phyloP scores from a whole-genome alignment of 78 protist genomes.

The Planoprotostelium fungivorum region DNA sequence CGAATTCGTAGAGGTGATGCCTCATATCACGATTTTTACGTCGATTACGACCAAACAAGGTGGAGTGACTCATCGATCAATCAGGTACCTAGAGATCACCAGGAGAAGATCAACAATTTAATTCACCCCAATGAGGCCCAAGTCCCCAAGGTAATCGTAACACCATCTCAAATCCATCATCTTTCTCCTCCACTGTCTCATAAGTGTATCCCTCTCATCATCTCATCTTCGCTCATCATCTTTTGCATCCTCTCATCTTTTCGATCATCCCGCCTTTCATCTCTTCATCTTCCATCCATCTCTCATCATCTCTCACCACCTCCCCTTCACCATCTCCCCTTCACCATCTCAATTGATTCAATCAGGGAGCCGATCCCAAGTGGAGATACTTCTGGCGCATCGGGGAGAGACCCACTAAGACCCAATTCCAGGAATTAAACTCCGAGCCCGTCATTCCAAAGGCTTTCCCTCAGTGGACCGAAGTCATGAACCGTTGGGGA shows the following conservation, averaged over 20 bases:
- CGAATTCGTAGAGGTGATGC: slow-evolving; percentile 43
- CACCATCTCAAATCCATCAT: neutral
- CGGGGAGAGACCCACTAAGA: slow-evolving; percentile 75
- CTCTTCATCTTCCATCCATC: neutral
- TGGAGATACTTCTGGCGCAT: slow-evolving; percentile 89
- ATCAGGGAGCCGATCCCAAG: slow-evolving; percentile 78
- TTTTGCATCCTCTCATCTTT: neutral
- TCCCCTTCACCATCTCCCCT: neutral
- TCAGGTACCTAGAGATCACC: slow-evolving; percentile 52
- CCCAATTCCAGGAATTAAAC: slow-evolving; percentile 61
- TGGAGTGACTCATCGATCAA: slow-evolving; percentile 4
- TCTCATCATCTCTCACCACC: neutral
- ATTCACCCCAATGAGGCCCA: slow-evolving; percentile 60
- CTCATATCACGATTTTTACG: neutral
- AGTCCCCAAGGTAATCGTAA: slow-evolving; percentile 21
- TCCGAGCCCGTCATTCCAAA: slow-evolving; percentile 71
- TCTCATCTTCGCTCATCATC: no score
- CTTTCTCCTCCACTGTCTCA: neutral
- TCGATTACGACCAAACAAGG: neutral
- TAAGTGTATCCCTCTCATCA: no score
- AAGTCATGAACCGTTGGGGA: slow-evolving; percentile 68
- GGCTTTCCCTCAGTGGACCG: slow-evolving; percentile 57
- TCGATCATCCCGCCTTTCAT: slow-evolving; percentile 5
- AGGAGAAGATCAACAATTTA: slow-evolving; percentile 26
- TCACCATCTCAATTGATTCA: neutral